These are phyloP conservation scores for Physcia stellaris DNA, from an alignment of 495 filamentous ascomycete species.

Conservation along the genomic window DNA sequence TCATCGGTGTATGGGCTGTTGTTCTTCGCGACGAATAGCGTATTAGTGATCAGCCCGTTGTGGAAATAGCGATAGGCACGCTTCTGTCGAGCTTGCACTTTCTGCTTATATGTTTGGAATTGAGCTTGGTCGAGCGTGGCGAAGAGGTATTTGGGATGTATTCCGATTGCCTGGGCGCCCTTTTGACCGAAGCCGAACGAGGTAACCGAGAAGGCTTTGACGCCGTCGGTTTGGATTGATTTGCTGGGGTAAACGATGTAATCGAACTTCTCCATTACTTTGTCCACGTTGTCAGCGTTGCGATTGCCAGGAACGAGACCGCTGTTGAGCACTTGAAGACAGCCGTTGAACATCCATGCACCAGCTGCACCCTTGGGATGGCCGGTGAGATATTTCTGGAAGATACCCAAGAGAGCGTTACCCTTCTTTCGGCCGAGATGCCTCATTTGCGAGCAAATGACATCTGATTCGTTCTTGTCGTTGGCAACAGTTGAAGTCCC, in stretches of 20 bases:
- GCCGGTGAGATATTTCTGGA: slow-evolving; percentile 98
- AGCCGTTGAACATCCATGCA: slow-evolving; percentile 99
- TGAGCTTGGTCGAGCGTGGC: slow-evolving; percentile 82
- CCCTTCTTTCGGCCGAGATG: slow-evolving; percentile 93
- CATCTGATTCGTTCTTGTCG: slow-evolving; percentile 98
- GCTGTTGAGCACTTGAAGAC: slow-evolving; percentile 82
- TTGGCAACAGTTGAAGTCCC: slow-evolving; percentile 97
- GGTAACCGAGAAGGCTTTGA: slow-evolving; percentile 97
- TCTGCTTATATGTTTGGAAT: slow-evolving; percentile 68
- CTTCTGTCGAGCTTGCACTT: slow-evolving; percentile 88
- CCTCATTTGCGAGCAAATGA: slow-evolving; percentile 89
- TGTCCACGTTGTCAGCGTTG: slow-evolving; percentile 95
- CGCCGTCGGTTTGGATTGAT: slow-evolving; percentile 90
- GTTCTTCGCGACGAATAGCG: slow-evolving; percentile 88
- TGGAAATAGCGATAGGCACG: slow-evolving; percentile 97
- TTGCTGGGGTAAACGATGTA: slow-evolving; percentile 94
- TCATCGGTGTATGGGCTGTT: slow-evolving; percentile 79
- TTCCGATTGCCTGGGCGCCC: slow-evolving; percentile 91
- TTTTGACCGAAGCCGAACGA: slow-evolving; percentile 99
- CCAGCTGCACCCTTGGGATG: slow-evolving; percentile 98
- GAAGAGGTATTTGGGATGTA: slow-evolving; percentile 91
- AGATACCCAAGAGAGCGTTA: slow-evolving; percentile 91
- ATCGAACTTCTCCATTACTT: slow-evolving; percentile 92
- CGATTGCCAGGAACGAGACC: slow-evolving; percentile 93
- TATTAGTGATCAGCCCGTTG: slow-evolving; percentile 93